Conservation (phyloP, 108 stramenopile species). For the Fragilaria crotonensis region DNA sequence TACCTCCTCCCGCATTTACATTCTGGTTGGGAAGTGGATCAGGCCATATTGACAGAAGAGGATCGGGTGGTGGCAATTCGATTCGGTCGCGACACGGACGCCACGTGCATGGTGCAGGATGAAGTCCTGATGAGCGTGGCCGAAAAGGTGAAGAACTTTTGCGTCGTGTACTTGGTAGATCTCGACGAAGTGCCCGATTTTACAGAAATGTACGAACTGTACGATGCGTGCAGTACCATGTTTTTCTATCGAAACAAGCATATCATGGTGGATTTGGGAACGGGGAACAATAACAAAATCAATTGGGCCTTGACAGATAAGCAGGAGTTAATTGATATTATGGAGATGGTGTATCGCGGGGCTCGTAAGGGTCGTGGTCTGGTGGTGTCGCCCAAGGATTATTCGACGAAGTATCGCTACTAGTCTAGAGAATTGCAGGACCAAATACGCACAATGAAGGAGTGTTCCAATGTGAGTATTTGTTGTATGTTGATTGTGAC, state of each 20-base stretch:
- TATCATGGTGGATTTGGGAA: constrained; percentile 98
- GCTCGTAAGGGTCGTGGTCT: constrained; percentile 96
- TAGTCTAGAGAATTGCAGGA: no score
- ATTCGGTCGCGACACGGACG: constrained; percentile 95
- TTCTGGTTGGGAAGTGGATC: constrained; percentile 98
- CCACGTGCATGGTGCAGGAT: constrained; percentile 97
- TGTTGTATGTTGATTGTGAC: no score
- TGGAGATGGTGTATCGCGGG: constrained; percentile 96
- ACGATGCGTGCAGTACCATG: constrained; percentile 97
- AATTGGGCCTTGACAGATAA: constrained; percentile 96
- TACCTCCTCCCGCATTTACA: constrained; percentile 95
- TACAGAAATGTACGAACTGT: constrained; percentile 98
- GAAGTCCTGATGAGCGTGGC: constrained; percentile 86
- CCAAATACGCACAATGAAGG: no score
- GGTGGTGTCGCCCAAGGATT: constrained; percentile 97
- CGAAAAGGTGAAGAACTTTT: constrained; percentile 98
- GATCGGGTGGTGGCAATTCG: constrained; percentile 97
- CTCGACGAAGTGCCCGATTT: constrained; percentile 97
- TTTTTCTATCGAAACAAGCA: constrained; percentile 98
- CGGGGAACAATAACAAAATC: constrained; percentile 99
- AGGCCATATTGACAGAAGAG: constrained; percentile 97
- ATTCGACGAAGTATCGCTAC: constrained; percentile 95
- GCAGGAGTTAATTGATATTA: constrained; percentile 98
- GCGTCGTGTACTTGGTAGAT: constrained; percentile 96
- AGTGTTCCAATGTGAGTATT: no score